Percentiles rank a stretch among this genome's conserved stretches.
These are phyloP conservation scores for Zea luxurians DNA, from an alignment of 176 grass and related monocot species.

Conservation along the genomic window DNA sequence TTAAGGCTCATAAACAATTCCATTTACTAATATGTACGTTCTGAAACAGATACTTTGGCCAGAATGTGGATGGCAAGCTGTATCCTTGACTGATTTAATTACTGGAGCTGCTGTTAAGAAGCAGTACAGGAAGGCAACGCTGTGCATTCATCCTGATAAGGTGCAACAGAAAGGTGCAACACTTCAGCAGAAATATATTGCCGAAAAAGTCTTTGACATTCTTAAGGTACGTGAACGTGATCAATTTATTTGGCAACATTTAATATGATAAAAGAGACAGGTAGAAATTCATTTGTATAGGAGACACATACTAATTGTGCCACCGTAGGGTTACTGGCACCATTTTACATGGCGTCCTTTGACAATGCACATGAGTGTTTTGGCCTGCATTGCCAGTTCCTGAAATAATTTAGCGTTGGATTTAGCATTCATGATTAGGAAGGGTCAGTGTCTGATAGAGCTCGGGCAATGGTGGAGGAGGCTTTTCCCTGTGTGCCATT, in stretches of 20 bases:
- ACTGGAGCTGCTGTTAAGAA: slow-evolving; percentile 73
- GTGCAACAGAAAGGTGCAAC: slow-evolving; percentile 75
- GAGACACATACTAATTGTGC: background rate
- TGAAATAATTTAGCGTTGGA: background rate
- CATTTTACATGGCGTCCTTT: background rate
- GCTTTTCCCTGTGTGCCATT: too few relatives aligned
- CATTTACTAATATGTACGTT: slow-evolving; percentile 12
- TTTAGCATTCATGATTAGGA: background rate
- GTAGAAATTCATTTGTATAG: background rate
- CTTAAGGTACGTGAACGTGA: slow-evolving; percentile 65
- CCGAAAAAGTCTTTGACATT: slow-evolving; percentile 77
- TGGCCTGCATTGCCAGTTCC: background rate
- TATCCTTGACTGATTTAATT: slow-evolving; percentile 81
- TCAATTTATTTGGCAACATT: slow-evolving; percentile 1
- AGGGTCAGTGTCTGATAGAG: background rate
- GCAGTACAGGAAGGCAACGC: slow-evolving; percentile 66
- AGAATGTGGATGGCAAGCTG: slow-evolving; percentile 70
- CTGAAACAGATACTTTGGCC: slow-evolving; percentile 72
- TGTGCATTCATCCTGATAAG: slow-evolving; percentile 87
- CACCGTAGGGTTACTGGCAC: background rate
- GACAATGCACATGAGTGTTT: background rate
- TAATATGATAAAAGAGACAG: background rate
- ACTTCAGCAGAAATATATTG: slow-evolving; percentile 74
- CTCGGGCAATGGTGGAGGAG: too few relatives aligned
- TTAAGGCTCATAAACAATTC: background rate